A percentile compares a stretch with the other conserved stretches of the same genome.
Conservation (phyloP, 192 early-diverging fungal species). For the Coemansia sp. region DNA sequence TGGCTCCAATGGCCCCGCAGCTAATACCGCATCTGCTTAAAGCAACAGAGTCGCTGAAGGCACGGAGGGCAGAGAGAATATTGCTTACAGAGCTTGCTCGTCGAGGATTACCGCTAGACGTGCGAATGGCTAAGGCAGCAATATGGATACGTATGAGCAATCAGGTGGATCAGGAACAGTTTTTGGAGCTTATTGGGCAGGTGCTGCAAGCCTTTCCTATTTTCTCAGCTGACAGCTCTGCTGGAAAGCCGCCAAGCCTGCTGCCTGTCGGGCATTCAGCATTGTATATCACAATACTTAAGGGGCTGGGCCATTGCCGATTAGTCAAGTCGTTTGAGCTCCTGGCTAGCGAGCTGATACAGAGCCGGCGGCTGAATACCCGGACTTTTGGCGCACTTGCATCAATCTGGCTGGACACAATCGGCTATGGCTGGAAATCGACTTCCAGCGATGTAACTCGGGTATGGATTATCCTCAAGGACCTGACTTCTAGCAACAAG, state of each 20-base stretch:
- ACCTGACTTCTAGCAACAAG: constrained; percentile 2
- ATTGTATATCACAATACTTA: constrained; percentile 29
- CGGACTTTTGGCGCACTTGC: constrained; percentile 27
- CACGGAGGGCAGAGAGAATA: constrained; percentile 13
- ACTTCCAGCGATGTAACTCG: constrained; percentile 28
- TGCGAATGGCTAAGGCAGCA: constrained; percentile 13
- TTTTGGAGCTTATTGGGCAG: constrained; percentile 21
- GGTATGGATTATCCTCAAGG: constrained; percentile 23
- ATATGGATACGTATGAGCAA: constrained; percentile 15
- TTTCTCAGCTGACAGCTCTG: not conserved
- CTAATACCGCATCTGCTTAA: constrained; percentile 28
- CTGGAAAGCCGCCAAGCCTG: not conserved
- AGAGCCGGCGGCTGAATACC: constrained; percentile 11
- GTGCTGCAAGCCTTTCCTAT: constrained; percentile 12
- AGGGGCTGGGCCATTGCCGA: constrained; percentile 31
- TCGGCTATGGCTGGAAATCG: constrained; percentile 12
- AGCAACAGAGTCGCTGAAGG: constrained; percentile 15
- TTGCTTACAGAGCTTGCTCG: constrained; percentile 42
- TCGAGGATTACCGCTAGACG: constrained; percentile 19
- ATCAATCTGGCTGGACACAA: constrained; percentile 40
- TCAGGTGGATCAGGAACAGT: constrained; percentile 7
- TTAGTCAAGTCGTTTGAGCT: constrained; percentile 22
- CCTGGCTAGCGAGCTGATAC: constrained; percentile 32
- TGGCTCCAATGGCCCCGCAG: not conserved
- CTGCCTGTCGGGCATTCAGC: constrained; percentile 8